A percentile compares a stretch with the other conserved stretches of the same genome.
Conservation (phyloP, 2,329 filamentous ascomycete species). For the Ceratocystis colombiana region DNA sequence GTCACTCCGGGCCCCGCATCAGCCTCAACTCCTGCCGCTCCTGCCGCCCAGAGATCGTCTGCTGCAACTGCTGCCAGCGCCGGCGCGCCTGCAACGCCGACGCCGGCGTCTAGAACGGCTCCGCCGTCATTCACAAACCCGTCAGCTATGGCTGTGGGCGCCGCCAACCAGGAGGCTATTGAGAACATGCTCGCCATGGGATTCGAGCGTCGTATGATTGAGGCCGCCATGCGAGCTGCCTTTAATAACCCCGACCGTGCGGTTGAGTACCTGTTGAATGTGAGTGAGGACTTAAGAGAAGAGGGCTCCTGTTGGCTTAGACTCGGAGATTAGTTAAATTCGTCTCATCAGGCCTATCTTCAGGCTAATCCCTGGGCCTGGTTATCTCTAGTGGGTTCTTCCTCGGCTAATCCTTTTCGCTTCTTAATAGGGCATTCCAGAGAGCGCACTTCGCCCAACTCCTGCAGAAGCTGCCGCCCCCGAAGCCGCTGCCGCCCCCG, state of each 20-base stretch:
- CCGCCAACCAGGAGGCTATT: slow-evolving; percentile 70
- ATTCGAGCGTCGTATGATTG: slow-evolving; percentile 78
- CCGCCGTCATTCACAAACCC: slow-evolving; percentile 53
- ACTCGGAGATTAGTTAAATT: too few species aligned
- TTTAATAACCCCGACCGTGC: slow-evolving; percentile 96
- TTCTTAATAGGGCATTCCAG: slow-evolving; percentile 68
- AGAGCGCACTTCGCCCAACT: slow-evolving; percentile 55
- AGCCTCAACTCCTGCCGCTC: slow-evolving; percentile 42
- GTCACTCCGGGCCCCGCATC: slow-evolving; percentile 51
- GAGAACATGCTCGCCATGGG: slow-evolving; percentile 97
- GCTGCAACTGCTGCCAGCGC: slow-evolving; percentile 40
- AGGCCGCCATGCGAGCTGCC: slow-evolving; percentile 87
- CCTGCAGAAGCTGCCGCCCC: slow-evolving; percentile 33
- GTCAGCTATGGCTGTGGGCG: slow-evolving; percentile 76
- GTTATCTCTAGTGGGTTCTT: not conserved
- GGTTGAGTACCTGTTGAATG: slow-evolving; percentile 86
- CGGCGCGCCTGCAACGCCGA: slow-evolving; percentile 45
- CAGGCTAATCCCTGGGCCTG: too few species aligned
- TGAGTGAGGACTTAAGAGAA: slow-evolving; percentile 37
- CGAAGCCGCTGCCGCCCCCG: slow-evolving; percentile 34
- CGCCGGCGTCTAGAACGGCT: slow-evolving; percentile 39
- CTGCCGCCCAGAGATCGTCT: slow-evolving; percentile 42
- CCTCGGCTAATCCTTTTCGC: not conserved
- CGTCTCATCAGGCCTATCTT: too few species aligned
- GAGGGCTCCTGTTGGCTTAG: too few species aligned